A percentile compares a stretch with the other conserved stretches of the same genome.
These are phyloP conservation scores for Oryza meridionalis DNA, from an alignment of 176 grass and related monocot species.

Conservation along the genomic window DNA sequence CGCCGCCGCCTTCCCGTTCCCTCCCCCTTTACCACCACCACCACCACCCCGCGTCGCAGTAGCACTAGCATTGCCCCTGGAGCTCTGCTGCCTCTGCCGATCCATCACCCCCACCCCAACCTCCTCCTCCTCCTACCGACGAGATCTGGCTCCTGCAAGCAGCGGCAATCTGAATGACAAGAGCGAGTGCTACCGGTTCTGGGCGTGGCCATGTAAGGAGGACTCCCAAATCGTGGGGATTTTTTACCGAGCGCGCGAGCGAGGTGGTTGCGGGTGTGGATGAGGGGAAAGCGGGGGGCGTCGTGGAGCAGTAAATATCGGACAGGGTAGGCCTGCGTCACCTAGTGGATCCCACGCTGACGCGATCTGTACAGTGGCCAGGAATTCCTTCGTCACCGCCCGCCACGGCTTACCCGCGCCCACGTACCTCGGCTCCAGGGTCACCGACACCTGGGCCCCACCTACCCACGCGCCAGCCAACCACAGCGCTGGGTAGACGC, in stretches of 20 bases:
- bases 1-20: neutral
- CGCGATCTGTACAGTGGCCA: neutral
- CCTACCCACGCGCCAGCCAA: neutral
- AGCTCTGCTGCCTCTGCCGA: constrained; percentile 20
- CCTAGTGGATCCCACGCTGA: neutral
- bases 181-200: neutral
- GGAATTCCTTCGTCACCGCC: constrained; percentile 37
- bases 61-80: constrained; percentile 20
- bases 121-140: neutral
- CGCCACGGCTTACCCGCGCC: neutral
- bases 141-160: constrained; percentile 5
- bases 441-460: neutral
- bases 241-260: constrained; percentile 2
- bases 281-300: neutral
- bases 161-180: neutral
- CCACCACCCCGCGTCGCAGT: constrained; percentile 7
- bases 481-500: rapidly evolving
- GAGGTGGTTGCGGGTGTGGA: neutral
- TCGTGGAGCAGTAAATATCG: neutral
- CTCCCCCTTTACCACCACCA: neutral
- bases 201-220: neutral
- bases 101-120: constrained; percentile 27
- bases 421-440: neutral
- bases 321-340: constrained; percentile 42
- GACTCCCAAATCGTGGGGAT: neutral